phyloP scores from a whole-genome alignment of 805 yeast genomes.

The Candida rishiriensis region DNA sequence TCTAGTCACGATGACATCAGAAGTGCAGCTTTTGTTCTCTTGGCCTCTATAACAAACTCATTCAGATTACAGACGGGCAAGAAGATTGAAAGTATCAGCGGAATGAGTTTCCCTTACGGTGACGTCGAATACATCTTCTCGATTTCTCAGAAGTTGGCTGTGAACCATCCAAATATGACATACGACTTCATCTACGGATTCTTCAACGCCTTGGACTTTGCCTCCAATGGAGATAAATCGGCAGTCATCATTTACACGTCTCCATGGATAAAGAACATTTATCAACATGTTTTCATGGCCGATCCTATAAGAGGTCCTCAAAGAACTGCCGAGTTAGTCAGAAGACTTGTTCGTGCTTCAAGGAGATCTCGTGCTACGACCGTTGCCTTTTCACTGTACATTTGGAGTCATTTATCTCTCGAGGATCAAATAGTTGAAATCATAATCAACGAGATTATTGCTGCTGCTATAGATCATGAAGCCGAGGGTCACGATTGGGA shows the following conservation, averaged over 20 bases:
- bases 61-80: constrained; percentile 60
- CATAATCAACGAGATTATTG: constrained; percentile 68
- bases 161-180: constrained; percentile 53
- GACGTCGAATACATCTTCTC: constrained; percentile 55
- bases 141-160: constrained; percentile 54
- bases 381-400: constrained; percentile 49
- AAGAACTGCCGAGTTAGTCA: constrained; percentile 53
- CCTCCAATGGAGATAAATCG: constrained; percentile 32
- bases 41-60: constrained; percentile 56
- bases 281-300: constrained; percentile 48
- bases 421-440: constrained; percentile 56
- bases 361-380: constrained; percentile 43
- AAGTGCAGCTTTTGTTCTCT: constrained; percentile 55
- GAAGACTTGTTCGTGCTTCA: constrained; percentile 59
- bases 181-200: constrained; percentile 48
- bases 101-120: constrained; percentile 64
- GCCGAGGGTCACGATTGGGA: constrained; percentile 73
- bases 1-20: constrained; percentile 55
- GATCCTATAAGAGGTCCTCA: constrained; percentile 59
- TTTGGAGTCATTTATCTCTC: constrained; percentile 64
- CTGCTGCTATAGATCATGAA: constrained; percentile 69
- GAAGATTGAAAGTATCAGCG: constrained; percentile 49
- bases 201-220: constrained; percentile 45
- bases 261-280: constrained; percentile 74
- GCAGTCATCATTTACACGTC: constrained; percentile 49